Base-by-base conservation (phyloP, 1,284 basidiomycete genomes). In the Crepidotus sp. region DNA sequence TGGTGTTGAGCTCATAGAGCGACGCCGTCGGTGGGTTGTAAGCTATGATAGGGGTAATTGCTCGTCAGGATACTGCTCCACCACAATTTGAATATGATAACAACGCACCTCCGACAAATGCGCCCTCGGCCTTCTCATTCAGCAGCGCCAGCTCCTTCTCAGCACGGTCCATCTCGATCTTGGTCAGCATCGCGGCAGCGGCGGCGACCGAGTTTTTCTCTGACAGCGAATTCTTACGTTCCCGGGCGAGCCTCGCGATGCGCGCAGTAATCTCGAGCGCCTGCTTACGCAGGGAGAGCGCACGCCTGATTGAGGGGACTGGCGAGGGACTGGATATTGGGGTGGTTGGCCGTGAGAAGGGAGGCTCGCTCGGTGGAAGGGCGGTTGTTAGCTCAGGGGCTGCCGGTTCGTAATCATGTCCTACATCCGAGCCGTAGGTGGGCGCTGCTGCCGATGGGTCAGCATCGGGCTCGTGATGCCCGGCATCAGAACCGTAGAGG, bases 1-100 rank as follows among this genome's bases (percentile, higher is more conserved):
- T 49, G 21, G 50, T 52, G 34, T 52, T 49, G 39, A 52, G 34
- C 42, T 52, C 50, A 32, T 52, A 52, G 17, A 49, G 42, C 31
- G 50, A 52, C 3, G 50, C 50, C 17, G 47, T 34, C 14, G 50
- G 47, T n/a, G 45, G 50, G 32, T 46, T 52, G 36, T 46, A 52
- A 9, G 36, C 50, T 52, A 18, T 11, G 6, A 22, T 6, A 22
- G 6, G n/a, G n/a, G 6, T 6, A 22, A 22, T 22, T 14, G 30
- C 3, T 17, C 31, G 18, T 39, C 22, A 40, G 27, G n/a, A n/a
- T n/a, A n/a, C n/a, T n/a, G n/a, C n/a, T n/a, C n/a, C n/a, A n/a
- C n/a, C n/a, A n/a, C n/a, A n/a, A n/a, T n/a, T n/a, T n/a, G n/a
- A n/a, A n/a, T n/a, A n/a, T n/a, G n/a, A 17, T 14, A 19, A 27